Conservation (phyloP, 2,329 filamentous ascomycete species). For the Chaetothyriales sp. region DNA sequence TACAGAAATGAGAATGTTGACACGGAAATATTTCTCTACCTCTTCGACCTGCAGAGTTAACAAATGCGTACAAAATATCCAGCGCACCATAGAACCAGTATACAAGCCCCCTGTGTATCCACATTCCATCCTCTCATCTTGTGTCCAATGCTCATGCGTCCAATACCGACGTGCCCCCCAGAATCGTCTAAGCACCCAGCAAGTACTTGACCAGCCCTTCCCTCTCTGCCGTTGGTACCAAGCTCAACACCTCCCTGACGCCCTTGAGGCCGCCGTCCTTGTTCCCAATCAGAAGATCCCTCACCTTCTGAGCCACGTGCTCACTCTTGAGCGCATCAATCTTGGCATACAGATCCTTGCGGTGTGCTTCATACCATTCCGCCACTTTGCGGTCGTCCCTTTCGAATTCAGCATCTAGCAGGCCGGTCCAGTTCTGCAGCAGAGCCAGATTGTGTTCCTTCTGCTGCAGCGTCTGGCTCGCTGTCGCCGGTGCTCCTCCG, state of each 20-base stretch:
- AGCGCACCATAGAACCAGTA: not conserved
- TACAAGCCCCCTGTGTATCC: not conserved
- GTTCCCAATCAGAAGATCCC: slow-evolving; percentile 50
- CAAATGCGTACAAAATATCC: not conserved
- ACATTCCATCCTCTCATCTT: not conserved
- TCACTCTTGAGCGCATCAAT: slow-evolving; percentile 72
- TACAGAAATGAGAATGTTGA: no score
- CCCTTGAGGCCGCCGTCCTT: slow-evolving; percentile 64
- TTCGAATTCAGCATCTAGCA: slow-evolving; percentile 53
- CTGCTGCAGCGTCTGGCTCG: slow-evolving; percentile 29
- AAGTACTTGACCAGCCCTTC: slow-evolving; percentile 58
- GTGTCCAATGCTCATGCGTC: not conserved
- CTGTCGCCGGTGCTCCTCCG: slow-evolving; percentile 17
- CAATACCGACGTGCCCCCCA: not conserved
- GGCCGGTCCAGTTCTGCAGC: slow-evolving; percentile 67
- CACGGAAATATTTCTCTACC: not conserved
- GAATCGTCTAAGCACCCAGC: slow-evolving; percentile 1
- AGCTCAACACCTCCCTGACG: slow-evolving; percentile 68
- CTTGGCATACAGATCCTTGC: slow-evolving; percentile 67
- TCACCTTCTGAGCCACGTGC: slow-evolving; percentile 52
- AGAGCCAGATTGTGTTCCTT: slow-evolving; percentile 56
- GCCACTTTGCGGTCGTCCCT: slow-evolving; percentile 70
- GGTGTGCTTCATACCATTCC: slow-evolving; percentile 91
- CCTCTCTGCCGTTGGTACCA: slow-evolving; percentile 76
- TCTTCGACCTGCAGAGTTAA: not conserved